phyloP scores from a whole-genome alignment of 192 early-diverging fungal species.

The Coemansia biformis region DNA sequence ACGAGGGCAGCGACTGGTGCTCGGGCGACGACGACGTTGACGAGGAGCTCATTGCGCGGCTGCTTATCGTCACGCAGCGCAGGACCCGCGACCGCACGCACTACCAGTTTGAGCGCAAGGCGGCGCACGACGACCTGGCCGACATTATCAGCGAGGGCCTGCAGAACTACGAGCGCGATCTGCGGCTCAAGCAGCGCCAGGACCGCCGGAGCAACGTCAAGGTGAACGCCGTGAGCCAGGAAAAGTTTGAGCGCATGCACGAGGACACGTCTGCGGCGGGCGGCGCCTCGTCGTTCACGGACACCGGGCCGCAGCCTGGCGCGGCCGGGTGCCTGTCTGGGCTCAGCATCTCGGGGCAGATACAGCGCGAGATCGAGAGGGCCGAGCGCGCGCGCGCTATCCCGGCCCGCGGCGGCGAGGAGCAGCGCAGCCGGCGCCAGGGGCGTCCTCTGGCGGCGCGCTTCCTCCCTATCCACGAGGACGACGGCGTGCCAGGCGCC shows the following conservation, averaged over 20 bases:
- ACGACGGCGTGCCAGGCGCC: conserved; percentile 4
- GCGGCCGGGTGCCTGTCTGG: conserved; percentile 32
- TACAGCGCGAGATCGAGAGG: conserved; percentile 40
- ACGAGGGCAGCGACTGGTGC: too few relatives aligned
- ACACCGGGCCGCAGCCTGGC: conserved; percentile 30
- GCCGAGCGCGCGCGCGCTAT: conserved; percentile 38
- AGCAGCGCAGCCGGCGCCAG: conserved; percentile 17
- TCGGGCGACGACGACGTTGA: too few relatives aligned
- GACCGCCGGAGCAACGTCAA: conserved; percentile 51
- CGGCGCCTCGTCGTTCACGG: conserved; percentile 7
- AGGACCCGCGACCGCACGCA: conserved; percentile 64
- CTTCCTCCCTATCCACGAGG: conserved; percentile 44
- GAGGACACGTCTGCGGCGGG: conserved; percentile 17
- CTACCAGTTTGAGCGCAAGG: conserved; percentile 70
- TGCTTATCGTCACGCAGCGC: conserved; percentile 89
- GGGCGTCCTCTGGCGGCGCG: conserved; percentile 38
- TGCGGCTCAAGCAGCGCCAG: conserved; percentile 53
- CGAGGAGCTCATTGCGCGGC: conserved; percentile 79
- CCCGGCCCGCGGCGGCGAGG: conserved; percentile 11
- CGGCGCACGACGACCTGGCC: conserved; percentile 73
- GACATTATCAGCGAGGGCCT: conserved; percentile 96
- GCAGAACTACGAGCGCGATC: conserved; percentile 80
- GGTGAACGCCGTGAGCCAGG: conserved; percentile 57
- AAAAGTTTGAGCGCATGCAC: conserved; percentile 55
- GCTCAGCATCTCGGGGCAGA: conserved; percentile 36